A percentile compares a stretch with the other conserved stretches of the same genome.
Evolutionary conservation across 148 eudicot species (phyloP).

Genomic region (Camellia lanceoleosa): DNA sequence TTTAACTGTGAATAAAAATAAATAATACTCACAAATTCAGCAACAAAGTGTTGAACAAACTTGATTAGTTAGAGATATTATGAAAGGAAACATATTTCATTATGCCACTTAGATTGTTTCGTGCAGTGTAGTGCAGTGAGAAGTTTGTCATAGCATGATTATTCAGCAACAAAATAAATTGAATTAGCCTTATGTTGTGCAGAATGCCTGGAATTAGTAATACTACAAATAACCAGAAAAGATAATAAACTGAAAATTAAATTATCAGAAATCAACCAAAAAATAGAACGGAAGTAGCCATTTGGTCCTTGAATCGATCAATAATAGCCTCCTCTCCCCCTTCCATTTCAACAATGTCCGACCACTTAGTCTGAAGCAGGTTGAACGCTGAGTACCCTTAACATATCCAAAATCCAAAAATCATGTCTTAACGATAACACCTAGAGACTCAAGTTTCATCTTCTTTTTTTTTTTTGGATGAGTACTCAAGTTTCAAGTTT

Average conservation of each 20-base stretch:
- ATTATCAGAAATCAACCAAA: not conserved
- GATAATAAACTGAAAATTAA: too few species aligned
- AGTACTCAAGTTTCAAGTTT: too few species aligned
- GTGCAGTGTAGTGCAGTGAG: not conserved
- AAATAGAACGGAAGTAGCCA: not conserved
- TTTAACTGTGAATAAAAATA: not conserved
- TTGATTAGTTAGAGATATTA: not conserved
- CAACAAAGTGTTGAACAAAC: not conserved
- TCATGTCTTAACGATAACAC: too few species aligned
- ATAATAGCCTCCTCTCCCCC: too few species aligned
- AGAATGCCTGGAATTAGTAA: not conserved
- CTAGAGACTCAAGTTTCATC: too few species aligned
- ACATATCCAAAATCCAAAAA: too few species aligned
- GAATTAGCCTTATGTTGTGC: not conserved
- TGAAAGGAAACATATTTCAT: not conserved
- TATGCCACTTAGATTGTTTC: not conserved
- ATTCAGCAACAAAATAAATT: not conserved
- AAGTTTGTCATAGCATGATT: slow-evolving; percentile 3
- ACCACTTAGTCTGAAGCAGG: too few species aligned
- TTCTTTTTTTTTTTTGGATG: too few species aligned
- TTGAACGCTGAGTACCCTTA: too few species aligned
- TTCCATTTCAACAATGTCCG: too few species aligned
- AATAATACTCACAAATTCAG: not conserved
- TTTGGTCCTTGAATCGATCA: too few species aligned
- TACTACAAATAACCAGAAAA: not conserved